phyloP scores from a whole-genome alignment of 306 rosid species.

The Coriaria nepalensis region DNA sequence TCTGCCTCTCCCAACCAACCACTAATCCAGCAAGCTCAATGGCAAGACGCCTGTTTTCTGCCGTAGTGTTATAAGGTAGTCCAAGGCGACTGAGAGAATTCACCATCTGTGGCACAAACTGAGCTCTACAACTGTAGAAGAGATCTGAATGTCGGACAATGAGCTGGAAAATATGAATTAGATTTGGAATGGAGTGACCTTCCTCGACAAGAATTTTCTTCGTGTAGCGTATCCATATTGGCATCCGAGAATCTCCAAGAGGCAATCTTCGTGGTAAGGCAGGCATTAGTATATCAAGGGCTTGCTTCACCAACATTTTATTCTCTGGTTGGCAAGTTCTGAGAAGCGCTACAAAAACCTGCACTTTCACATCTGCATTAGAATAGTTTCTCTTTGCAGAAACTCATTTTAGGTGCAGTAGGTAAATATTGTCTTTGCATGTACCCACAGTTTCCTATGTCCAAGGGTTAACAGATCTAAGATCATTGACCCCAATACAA shows the following conservation, averaged over 20 bases:
- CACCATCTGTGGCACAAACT: slow-evolving; percentile 99
- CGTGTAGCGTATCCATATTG: slow-evolving; percentile 93
- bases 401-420: too few species aligned
- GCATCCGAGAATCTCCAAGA: slow-evolving; percentile 92
- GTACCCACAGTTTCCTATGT: too few species aligned
- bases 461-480: too few species aligned
- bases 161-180: slow-evolving; percentile 97
- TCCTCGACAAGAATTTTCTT: slow-evolving; percentile 96
- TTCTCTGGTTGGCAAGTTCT: slow-evolving; percentile 98
- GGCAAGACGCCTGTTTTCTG: slow-evolving; percentile 93
- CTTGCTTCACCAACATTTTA: slow-evolving; percentile 99
- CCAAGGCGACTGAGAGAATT: slow-evolving; percentile 98
- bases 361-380: slow-evolving; percentile 26
- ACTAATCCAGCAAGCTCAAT: slow-evolving; percentile 99
- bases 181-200: slow-evolving; percentile 96
- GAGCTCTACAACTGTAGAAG: slow-evolving; percentile 97
- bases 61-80: slow-evolving; percentile 84
- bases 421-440: too few species aligned
- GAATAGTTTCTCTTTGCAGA: too few species aligned
- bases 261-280: slow-evolving; percentile 97
- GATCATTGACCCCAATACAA: too few species aligned
- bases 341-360: slow-evolving; percentile 99
- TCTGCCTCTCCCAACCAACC: slow-evolving; percentile 96
- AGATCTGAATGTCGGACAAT: slow-evolving; percentile 98
- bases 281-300: slow-evolving; percentile 98